phyloP scores from a whole-genome alignment of 2,329 filamentous ascomycete genomes.

The Didymella pomorum region DNA sequence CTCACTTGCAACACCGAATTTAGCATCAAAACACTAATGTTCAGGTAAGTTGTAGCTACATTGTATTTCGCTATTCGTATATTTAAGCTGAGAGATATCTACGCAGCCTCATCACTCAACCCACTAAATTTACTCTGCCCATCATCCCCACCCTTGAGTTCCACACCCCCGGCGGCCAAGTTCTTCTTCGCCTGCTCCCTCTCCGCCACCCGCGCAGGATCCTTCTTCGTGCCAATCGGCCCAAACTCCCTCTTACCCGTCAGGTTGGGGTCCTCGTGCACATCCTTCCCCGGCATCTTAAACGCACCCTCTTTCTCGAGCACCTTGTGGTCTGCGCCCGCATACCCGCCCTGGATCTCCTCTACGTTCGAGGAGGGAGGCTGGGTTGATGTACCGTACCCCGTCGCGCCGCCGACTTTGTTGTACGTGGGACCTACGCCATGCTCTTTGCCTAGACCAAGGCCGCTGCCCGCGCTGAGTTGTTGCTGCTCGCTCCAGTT shows the following conservation, averaged over 20 bases:
- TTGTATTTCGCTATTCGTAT: too few relatives aligned
- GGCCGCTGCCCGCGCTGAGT: conserved; percentile 51
- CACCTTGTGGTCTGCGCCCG: conserved; percentile 42
- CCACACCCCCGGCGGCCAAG: conserved; percentile 44
- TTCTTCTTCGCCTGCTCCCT: conserved; percentile 45
- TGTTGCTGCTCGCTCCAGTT: conserved; percentile 52
- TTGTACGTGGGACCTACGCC: conserved; percentile 49
- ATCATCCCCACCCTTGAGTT: conserved; percentile 27
- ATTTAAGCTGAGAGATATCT: too few relatives aligned
- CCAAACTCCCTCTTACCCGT: conserved; percentile 34
- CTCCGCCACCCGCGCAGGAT: conserved; percentile 62
- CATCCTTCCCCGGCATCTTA: conserved; percentile 62
- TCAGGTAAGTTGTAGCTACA: too few relatives aligned
- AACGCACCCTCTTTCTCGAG: conserved; percentile 36
- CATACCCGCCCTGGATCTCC: conserved; percentile 41
- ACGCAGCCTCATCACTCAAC: conserved; percentile 19
- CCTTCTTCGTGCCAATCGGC: conserved; percentile 63
- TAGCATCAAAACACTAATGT: too few relatives aligned
- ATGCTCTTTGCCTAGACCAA: conserved; percentile 42
- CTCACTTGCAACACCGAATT: background rate
- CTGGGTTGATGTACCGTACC: conserved; percentile 27
- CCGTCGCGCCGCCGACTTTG: conserved; percentile 29
- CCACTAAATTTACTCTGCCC: conserved; percentile 37
- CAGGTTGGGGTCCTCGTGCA: conserved; percentile 54
- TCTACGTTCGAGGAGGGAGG: conserved; percentile 2